Base-by-base conservation (phyloP, 2,329 filamentous ascomycete genomes). In the Arachnopeziza araneosa region DNA sequence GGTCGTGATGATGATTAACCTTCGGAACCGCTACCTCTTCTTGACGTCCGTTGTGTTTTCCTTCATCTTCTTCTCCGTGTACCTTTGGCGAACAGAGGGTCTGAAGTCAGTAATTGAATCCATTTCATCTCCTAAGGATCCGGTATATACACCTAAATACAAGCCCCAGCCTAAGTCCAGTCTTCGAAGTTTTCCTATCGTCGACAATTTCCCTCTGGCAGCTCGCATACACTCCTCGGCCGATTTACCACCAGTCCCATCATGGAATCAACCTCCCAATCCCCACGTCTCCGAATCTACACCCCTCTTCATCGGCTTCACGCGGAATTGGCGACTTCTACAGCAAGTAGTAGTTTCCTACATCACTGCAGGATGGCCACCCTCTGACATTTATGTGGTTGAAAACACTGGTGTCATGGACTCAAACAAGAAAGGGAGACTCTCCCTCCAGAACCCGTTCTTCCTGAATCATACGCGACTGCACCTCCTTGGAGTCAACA, bases 291-390 rank as follows among this genome's bases (percentile, higher is more conserved):
- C 76, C 66, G 73, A 72, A 56, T 70, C 74, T 6, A 79, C 83
- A 2, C 81, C 83, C 1, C 75, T 86, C 9, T 74, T 85, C 54
- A 83, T 85, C 61, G 80, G 82, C n/a, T 86, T 85, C 72, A 83
- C 82, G 0, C 75, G 81, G 36, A 78, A 79, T 58, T 83, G 79
- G 78, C 77, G 78, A 1, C 73, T 85, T 59, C 75, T 86, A 1
- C 76, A 82, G 17, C 83, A 85, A 70, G 74, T 78, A 2, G 78
- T 85, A 1, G 76, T 83, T 10, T 79, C 76, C 12, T 86, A 85
- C 69, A 79, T 86, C 63, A 80, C 82, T 0, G 80, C 81, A 2
- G 83, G 83, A 54, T 86, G 83, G 82, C 83, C 82, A 1, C 71
- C 80, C 0, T 74, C 74, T 22, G 77, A 84, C 63, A 84, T 86